These are phyloP conservation scores for Tricholoma sp. DNA, from an alignment of 768 basidiomycete species.

Conservation along the genomic window DNA sequence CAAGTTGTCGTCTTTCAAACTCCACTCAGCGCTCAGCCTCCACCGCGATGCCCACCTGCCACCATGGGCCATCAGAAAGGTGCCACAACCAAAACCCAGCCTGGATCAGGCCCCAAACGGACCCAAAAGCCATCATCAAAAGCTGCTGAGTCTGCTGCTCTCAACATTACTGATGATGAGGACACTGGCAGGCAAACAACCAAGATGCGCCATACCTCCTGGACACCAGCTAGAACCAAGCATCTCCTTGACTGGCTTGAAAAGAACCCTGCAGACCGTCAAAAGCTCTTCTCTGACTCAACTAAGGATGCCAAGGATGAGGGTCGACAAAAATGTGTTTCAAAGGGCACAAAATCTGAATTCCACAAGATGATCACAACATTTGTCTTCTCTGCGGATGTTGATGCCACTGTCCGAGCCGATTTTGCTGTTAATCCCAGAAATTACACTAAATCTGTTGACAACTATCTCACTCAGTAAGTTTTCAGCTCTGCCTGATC, in stretches of 20 bases:
- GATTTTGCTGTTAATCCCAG: not conserved
- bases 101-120: not conserved
- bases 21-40: not conserved
- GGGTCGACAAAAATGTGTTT: not conserved
- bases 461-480: not conserved
- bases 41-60: not conserved
- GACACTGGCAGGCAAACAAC: no score
- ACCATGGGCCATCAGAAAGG: not conserved
- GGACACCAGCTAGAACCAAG: not conserved
- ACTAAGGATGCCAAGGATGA: not conserved
- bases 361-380: not conserved
- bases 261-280: not conserved
- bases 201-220: not conserved
- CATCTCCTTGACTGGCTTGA: not conserved
- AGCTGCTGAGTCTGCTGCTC: not conserved
- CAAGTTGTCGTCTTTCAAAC: no score
- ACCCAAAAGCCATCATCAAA: not conserved
- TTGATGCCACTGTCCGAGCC: no score
- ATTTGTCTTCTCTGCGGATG: not conserved
- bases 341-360: not conserved
- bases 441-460: not conserved
- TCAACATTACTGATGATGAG: not conserved
- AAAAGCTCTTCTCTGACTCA: not conserved
- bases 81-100: not conserved
- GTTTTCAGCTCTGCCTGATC: not conserved